These are phyloP conservation scores for Diophrys sp. DNA, from an alignment of 73 alveolate species.

Conservation along the genomic window DNA sequence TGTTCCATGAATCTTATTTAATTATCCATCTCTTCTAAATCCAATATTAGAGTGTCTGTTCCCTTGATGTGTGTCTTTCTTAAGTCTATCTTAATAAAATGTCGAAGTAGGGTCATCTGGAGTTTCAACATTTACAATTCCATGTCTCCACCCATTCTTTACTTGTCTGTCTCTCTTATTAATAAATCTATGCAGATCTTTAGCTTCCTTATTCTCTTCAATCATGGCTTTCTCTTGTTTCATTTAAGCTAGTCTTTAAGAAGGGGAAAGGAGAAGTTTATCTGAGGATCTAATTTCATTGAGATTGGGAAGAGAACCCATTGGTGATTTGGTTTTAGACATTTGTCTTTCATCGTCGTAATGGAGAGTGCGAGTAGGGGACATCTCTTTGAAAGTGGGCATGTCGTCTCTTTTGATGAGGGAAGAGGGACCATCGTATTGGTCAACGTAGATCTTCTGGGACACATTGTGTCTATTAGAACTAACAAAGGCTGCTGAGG, in stretches of 20 bases:
- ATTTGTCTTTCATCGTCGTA: conserved; percentile 20
- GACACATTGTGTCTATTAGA: conserved; percentile 14
- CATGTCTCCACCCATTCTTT: conserved; percentile 45
- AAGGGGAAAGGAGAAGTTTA: conserved; percentile 5
- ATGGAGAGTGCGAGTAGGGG: conserved; percentile 9
- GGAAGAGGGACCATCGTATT: conserved; percentile 36
- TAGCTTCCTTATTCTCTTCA: conserved; percentile 8
- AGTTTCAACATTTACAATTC: conserved; percentile 26
- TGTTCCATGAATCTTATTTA: conserved; percentile 14
- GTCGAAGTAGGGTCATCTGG: conserved; percentile 33
- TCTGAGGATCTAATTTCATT: conserved; percentile 13
- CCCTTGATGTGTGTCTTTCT: neutral
- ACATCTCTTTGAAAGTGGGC: conserved; percentile 15
- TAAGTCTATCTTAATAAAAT: conserved; percentile 12
- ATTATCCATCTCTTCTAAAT: conserved; percentile 11
- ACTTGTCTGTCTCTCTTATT: conserved; percentile 31
- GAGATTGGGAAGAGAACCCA: neutral
- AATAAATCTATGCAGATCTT: conserved; percentile 10
- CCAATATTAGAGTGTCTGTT: conserved; percentile 10
- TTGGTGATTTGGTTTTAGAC: neutral
- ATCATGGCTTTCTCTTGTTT: conserved; percentile 5
- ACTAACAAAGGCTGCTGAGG: conserved; percentile 6
- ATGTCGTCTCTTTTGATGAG: conserved; percentile 18
- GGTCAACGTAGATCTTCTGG: conserved; percentile 15
- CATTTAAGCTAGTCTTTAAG: conserved; percentile 10